Evolutionary conservation across 1,284 basidiomycete species (phyloP), one percentile per base, ranked within the genome.

Genomic region (Acaromyces ingoldii): DNA sequence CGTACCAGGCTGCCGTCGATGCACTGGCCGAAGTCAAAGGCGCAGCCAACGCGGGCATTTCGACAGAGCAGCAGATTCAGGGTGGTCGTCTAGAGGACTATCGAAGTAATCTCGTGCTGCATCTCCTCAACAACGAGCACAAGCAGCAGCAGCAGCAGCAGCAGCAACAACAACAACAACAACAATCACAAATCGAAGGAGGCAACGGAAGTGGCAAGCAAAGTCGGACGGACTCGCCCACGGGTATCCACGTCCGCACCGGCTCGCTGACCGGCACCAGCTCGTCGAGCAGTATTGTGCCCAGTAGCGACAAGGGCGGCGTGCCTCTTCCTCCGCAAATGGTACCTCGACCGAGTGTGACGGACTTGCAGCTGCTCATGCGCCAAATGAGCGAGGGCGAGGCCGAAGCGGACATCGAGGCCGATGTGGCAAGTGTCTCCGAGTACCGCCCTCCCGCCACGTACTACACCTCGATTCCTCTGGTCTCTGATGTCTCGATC

Each of bases 21-120:
- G 42, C 57, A 2, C 46, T 70, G 11, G 44, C 57, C 13, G 43
- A 55, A 21, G 57, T 69, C 19, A 53, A 65, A 19, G 84, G 91
- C 67, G 89, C 90, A 73, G 89, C 90, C 9, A 89, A 89, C 2
- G 83, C 85, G 3, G 87, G 87, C 0, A 85, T 93, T 24, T 85
- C 91, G 7, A 85, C 87, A 22, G 91, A 96, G 70, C 86, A 91
- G 72, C 92, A 97, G 76, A 84, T 93, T 33, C 82, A 89, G 48
- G 87, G 88, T 49, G 91, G 90, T 26, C 84, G 84, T 5, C 82
- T 95, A 6, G 91, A 96, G 77, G 93, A 97, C 75, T 96, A 92
- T 71, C 83, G 93, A 54, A 91, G 87, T 40, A 92, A 91, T 75
- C 78, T 95, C 26, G 81, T 93, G 26, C 79, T 93, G 30, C 91